A percentile compares a stretch with the other conserved stretches of the same genome.
Evolutionary conservation across 805 yeast species (phyloP).

Genomic region (Candida palmyrensis): DNA sequence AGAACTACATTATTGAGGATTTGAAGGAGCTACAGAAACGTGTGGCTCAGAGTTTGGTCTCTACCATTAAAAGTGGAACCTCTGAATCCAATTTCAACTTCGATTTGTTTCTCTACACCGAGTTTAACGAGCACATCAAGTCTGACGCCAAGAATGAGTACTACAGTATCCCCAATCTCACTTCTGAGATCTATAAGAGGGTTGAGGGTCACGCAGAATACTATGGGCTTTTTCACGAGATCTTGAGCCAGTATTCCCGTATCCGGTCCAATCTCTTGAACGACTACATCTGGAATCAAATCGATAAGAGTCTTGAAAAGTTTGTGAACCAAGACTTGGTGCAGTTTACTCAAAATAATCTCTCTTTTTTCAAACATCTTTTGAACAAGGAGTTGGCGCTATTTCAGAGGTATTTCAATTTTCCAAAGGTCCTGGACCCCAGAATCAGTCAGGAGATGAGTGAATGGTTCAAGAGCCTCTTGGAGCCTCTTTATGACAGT

Average conservation of each 20-base stretch:
- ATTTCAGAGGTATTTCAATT: slow-evolving; percentile 50
- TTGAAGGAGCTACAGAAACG: slow-evolving; percentile 28
- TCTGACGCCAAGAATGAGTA: slow-evolving; percentile 6
- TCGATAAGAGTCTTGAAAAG: slow-evolving; percentile 16
- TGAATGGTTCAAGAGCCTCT: slow-evolving; percentile 55
- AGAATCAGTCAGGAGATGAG: slow-evolving; percentile 29
- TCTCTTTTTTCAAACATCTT: slow-evolving; percentile 55
- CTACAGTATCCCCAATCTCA: slow-evolving; percentile 24
- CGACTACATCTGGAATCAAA: slow-evolving; percentile 30
- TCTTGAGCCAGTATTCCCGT: slow-evolving; percentile 57
- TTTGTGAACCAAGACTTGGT: slow-evolving; percentile 35
- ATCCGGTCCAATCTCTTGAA: slow-evolving; percentile 48
- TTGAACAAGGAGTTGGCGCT: slow-evolving; percentile 57
- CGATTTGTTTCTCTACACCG: slow-evolving; percentile 62
- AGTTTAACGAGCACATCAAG: slow-evolving; percentile 37
- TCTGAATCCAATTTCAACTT: slow-evolving; percentile 29
- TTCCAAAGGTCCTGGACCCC: not conserved
- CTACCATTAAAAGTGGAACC: slow-evolving; percentile 20
- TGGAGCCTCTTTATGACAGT: slow-evolving; percentile 75
- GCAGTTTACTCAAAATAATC: slow-evolving; percentile 56
- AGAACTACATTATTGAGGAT: slow-evolving; percentile 55
- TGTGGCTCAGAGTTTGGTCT: slow-evolving; percentile 6
- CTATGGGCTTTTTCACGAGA: slow-evolving; percentile 61
- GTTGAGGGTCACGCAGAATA: slow-evolving; percentile 46
- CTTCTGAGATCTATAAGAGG: slow-evolving; percentile 33